These are phyloP conservation scores for Neofusicoccum sp. DNA, from an alignment of 2,329 filamentous ascomycete species.

Conservation along the genomic window DNA sequence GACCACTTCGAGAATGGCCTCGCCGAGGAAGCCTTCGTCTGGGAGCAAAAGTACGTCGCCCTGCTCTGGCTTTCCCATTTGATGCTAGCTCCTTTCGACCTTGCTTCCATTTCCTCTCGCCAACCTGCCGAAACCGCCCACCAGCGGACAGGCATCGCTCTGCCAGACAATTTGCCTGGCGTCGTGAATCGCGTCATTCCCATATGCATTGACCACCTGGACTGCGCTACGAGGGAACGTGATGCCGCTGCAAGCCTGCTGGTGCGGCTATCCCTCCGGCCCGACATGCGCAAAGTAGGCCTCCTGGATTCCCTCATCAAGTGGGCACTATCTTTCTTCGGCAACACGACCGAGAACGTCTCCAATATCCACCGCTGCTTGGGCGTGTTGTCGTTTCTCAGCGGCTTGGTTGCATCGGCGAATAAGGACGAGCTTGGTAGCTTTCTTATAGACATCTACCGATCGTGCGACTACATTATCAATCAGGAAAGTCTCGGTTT, in stretches of 20 bases:
- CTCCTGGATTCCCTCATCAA: conserved; percentile 66
- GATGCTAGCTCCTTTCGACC: conserved; percentile 75
- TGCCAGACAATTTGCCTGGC: conserved; percentile 63
- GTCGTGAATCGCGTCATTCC: conserved; percentile 70
- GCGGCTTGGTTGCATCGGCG: conserved; percentile 68
- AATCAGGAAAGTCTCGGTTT: conserved; percentile 51
- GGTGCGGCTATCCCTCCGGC: conserved; percentile 75
- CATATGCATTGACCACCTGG: conserved; percentile 69
- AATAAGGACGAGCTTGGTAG: conserved; percentile 72
- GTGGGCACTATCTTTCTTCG: conserved; percentile 67
- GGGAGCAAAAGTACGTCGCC: conserved; percentile 87
- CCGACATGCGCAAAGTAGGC: conserved; percentile 80
- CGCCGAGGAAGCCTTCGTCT: conserved; percentile 42
- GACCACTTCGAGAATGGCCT: conserved; percentile 66
- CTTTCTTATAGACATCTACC: conserved; percentile 66
- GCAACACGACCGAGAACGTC: conserved; percentile 41
- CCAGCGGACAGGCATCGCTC: conserved; percentile 47
- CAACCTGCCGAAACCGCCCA: conserved; percentile 39
- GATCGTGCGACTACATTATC: conserved; percentile 60
- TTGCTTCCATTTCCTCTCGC: conserved; percentile 72
- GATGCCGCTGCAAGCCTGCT: conserved; percentile 83
- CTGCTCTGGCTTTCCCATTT: conserved; percentile 70
- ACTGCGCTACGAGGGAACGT: conserved; percentile 78
- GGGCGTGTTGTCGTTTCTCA: conserved; percentile 75
- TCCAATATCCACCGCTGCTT: conserved; percentile 71